A percentile compares a stretch with the other conserved stretches of the same genome.
phyloP scores from a whole-genome alignment of 768 basidiomycete species.

The Phallus indusiatus region DNA sequence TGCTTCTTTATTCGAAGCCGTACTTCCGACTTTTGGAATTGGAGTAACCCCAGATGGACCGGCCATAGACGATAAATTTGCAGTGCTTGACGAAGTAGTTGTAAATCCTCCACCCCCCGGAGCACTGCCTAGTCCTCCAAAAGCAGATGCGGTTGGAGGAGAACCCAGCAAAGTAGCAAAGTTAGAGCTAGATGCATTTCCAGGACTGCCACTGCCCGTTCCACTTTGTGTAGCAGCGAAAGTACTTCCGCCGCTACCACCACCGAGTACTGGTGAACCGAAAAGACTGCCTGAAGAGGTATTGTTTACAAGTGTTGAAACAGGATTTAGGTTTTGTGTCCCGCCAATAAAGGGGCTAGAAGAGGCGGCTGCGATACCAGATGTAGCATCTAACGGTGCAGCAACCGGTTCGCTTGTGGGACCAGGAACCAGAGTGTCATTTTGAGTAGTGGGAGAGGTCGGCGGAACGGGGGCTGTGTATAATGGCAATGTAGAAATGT shows the following conservation, averaged over 20 bases:
- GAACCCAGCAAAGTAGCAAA: background rate
- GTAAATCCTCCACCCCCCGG: conserved; percentile 46
- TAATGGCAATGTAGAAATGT: conserved; percentile 48
- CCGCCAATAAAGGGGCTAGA: background rate
- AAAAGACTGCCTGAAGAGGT: background rate
- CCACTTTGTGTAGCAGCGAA: background rate
- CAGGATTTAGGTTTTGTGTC: background rate
- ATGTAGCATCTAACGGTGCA: conserved; percentile 28
- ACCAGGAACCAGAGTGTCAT: background rate
- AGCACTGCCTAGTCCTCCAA: conserved; percentile 42
- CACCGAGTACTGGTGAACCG: background rate
- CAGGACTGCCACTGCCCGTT: background rate
- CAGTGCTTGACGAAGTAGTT: conserved; percentile 36
- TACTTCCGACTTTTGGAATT: background rate
- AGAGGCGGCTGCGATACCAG: conserved; percentile 32
- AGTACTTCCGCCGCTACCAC: background rate
- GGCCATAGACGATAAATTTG: conserved; percentile 16
- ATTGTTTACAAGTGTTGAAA: no score
- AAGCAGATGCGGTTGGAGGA: conserved; percentile 45
- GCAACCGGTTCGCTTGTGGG: background rate
- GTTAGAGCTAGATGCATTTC: background rate
- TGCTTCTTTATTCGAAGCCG: conserved; percentile 59
- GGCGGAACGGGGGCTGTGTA: conserved; percentile 18
- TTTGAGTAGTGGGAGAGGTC: background rate
- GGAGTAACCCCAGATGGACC: conserved; percentile 20